Conservation (phyloP, 2,329 filamentous ascomycete species). For the Knufia fluminis region DNA sequence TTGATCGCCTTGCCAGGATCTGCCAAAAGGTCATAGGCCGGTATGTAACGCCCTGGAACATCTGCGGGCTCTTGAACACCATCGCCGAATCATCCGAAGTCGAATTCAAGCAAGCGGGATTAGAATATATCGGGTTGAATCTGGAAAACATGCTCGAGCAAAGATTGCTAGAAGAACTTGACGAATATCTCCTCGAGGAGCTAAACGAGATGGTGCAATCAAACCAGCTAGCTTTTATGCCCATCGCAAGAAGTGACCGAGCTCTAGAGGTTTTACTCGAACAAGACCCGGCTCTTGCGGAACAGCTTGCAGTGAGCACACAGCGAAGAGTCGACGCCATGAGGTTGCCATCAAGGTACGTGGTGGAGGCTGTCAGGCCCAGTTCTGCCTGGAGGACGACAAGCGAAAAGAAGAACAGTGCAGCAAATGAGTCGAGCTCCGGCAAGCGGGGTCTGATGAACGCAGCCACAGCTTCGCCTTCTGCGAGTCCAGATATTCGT, state of each 20-base stretch:
- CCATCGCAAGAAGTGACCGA: conserved; percentile 66
- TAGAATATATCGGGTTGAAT: conserved; percentile 88
- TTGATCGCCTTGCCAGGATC: conserved; percentile 79
- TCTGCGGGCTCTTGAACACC: conserved; percentile 74
- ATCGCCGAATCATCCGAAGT: conserved; percentile 75
- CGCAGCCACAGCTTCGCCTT: conserved; percentile 9
- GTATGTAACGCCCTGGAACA: conserved; percentile 56
- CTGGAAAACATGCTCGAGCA: conserved; percentile 89
- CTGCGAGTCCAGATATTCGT: conserved; percentile 46
- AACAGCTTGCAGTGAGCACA: conserved; percentile 33
- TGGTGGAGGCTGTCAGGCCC: conserved; percentile 47
- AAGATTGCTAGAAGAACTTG: conserved; percentile 68
- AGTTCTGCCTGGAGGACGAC: background rate
- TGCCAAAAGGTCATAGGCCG: conserved; percentile 77
- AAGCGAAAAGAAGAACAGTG: background rate
- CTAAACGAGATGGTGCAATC: conserved; percentile 70
- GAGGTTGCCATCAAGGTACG: conserved; percentile 54
- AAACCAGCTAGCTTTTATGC: conserved; percentile 70
- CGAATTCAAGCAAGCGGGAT: conserved; percentile 75
- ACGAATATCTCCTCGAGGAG: conserved; percentile 71
- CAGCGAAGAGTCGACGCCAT: conserved; percentile 67
- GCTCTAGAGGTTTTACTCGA: conserved; percentile 47
- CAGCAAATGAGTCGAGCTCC: background rate
- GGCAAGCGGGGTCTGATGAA: background rate
- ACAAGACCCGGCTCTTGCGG: conserved; percentile 37